Base-by-base conservation (phyloP, 208 protist genomes). In the Phytomonas francai region DNA sequence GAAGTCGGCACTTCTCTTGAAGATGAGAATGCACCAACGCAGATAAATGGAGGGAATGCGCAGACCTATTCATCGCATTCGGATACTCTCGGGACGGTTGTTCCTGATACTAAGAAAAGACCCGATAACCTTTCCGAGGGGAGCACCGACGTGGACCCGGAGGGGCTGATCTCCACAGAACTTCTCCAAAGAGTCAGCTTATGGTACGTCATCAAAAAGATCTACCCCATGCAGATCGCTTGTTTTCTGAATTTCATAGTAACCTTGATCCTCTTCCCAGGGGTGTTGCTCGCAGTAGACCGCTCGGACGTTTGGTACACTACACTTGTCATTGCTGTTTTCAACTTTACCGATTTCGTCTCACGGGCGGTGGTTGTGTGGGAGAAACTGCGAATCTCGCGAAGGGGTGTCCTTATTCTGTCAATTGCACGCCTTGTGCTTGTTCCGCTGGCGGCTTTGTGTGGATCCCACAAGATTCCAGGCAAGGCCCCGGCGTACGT, bases 231-330 rank as follows among this genome's bases (percentile, higher is more conserved):
- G 86, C 84, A 87, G 80, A 63, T 94, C 22, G 60, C 85, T 7
- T 88, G 82, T 64, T 79, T 89, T 49, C 70, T 89, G 29, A 87
- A 80, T 36, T 93, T 90, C 63, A 58, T 71, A 30, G 49, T 78
- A 67, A 89, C 89, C 16, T 89, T 88, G 74, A 72, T 88, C 45
- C 57, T 95, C 19, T 95, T 87, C 76, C 89, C 89, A 0, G 89
- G 89, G 63, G 73, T 91, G 54, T 74, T 88, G 31, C 54, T 88
- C 27, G 77, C 78, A 3, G 78, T 90, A 31, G 81, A 90, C 65
- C 63, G 64, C 33, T 59, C 64, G 3, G 74, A 79, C 66, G 64
- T 32, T 0, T 93, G 87, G 87, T 95, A 80, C 77, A 84, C 83
- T 16, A 91, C 88, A 8, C 73, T 85, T 54, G 71, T 92, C 51